Conservation (phyloP, 1,284 basidiomycete species). For the Sporisorium reilianum region DNA sequence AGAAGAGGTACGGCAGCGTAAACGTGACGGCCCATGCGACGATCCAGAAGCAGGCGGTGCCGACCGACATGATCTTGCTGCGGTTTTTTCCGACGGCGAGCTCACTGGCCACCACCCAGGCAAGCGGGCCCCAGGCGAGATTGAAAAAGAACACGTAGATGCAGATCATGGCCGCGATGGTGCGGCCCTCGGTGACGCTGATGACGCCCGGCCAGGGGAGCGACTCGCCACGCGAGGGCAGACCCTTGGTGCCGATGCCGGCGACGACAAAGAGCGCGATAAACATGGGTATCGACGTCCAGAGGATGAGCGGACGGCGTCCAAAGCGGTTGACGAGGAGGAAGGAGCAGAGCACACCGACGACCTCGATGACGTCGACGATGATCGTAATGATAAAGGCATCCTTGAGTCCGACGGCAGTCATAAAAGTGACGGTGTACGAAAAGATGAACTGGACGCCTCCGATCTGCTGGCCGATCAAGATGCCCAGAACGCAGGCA, state of each 20-base stretch:
- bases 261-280: constrained; percentile 70
- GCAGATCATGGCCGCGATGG: constrained; percentile 71
- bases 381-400: constrained; percentile 71
- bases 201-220: constrained; percentile 51
- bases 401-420: constrained; percentile 65
- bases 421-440: constrained; percentile 64
- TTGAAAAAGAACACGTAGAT: constrained; percentile 72
- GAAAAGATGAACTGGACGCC: constrained; percentile 71
- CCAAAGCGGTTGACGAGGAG: constrained; percentile 71
- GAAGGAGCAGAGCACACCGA: constrained; percentile 70
- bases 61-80: constrained; percentile 71
- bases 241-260: constrained; percentile 66
- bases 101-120: constrained; percentile 70
- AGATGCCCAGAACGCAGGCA: constrained; percentile 70
- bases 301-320: constrained; percentile 71
- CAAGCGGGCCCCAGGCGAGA: constrained; percentile 71
- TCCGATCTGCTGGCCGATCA: constrained; percentile 69
- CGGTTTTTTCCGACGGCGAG: constrained; percentile 70
- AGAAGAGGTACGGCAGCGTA: constrained; percentile 60
- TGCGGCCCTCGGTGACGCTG: constrained; percentile 62
- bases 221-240: constrained; percentile 45
- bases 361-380: constrained; percentile 69
- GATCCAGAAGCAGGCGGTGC: constrained; percentile 72
- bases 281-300: constrained; percentile 71
- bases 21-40: constrained; percentile 71